These are phyloP conservation scores for Hymenoscyphus albidus DNA, from an alignment of 2,329 filamentous ascomycete genomes.

Conservation along the genomic window DNA sequence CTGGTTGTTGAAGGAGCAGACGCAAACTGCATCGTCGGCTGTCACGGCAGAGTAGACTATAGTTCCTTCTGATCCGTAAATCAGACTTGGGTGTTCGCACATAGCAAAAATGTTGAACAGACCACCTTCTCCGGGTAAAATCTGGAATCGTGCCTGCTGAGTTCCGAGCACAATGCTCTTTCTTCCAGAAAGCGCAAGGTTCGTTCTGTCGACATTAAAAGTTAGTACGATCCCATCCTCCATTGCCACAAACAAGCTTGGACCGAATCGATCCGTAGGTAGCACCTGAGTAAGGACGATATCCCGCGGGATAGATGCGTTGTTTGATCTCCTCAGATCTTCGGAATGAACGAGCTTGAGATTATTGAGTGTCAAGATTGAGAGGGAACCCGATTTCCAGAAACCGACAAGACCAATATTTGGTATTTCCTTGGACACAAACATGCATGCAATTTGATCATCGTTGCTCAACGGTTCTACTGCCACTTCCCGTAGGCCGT, in stretches of 20 bases:
- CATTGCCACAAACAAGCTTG: constrained; percentile 84
- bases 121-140: constrained; percentile 64
- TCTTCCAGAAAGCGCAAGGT: constrained; percentile 63
- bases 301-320: constrained; percentile 76
- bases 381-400: constrained; percentile 78
- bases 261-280: constrained; percentile 50
- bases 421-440: constrained; percentile 61
- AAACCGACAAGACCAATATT: constrained; percentile 77
- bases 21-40: constrained; percentile 75
- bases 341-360: constrained; percentile 65
- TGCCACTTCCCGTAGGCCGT: constrained; percentile 54
- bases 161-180: constrained; percentile 85
- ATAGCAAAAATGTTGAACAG: constrained; percentile 85
- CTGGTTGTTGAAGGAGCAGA: constrained; percentile 78
- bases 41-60: constrained; percentile 93
- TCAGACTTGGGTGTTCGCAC: constrained; percentile 89
- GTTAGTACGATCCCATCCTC: constrained; percentile 89
- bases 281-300: constrained; percentile 77
- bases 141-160: constrained; percentile 75
- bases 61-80: constrained; percentile 83
- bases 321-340: constrained; percentile 58
- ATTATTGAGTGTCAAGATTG: constrained; percentile 65
- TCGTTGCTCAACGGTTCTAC: constrained; percentile 59
- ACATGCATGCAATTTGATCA: constrained; percentile 82
- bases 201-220: constrained; percentile 63